Conservation (phyloP, 2,329 filamentous ascomycete species). For the Thermomyces lanuginosus region DNA sequence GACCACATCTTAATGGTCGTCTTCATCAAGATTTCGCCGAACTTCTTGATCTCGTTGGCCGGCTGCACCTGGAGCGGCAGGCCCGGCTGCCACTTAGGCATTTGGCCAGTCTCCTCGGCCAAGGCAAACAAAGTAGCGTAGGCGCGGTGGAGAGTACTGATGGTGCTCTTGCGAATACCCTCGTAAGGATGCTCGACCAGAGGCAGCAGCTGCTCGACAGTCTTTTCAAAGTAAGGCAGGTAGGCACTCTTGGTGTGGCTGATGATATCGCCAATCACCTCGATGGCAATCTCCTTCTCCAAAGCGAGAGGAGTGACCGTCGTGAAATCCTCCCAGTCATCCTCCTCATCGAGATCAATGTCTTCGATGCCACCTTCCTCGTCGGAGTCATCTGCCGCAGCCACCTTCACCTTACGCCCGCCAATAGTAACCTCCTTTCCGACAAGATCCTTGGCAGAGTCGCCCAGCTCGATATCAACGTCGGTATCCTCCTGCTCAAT, state of each 20-base stretch:
- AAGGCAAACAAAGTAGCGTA: conserved; percentile 83
- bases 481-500: conserved; percentile 80
- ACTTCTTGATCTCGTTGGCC: conserved; percentile 62
- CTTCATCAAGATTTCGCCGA: conserved; percentile 70
- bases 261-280: conserved; percentile 86
- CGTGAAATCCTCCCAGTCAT: conserved; percentile 68
- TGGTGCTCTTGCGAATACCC: conserved; percentile 78
- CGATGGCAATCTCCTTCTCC: conserved; percentile 93
- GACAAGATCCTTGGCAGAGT: conserved; percentile 56
- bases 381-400: conserved; percentile 45
- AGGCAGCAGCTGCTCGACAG: conserved; percentile 62
- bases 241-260: conserved; percentile 66
- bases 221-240: conserved; percentile 76
- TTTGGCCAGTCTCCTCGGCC: conserved; percentile 61
- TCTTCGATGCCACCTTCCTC: conserved; percentile 46
- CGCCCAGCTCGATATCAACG: conserved; percentile 57
- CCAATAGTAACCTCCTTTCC: conserved; percentile 61
- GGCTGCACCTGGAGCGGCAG: conserved; percentile 67
- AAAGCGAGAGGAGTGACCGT: conserved; percentile 78
- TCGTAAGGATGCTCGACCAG: conserved; percentile 83
- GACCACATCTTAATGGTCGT: conserved; percentile 74
- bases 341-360: conserved; percentile 59
- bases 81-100: conserved; percentile 74
- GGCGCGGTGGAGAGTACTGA: conserved; percentile 82
- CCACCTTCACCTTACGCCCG: conserved; percentile 74